A percentile compares a stretch with the other conserved stretches of the same genome.
phyloP scores from a whole-genome alignment of 305 asterid species.

The Solanum hybrid region DNA sequence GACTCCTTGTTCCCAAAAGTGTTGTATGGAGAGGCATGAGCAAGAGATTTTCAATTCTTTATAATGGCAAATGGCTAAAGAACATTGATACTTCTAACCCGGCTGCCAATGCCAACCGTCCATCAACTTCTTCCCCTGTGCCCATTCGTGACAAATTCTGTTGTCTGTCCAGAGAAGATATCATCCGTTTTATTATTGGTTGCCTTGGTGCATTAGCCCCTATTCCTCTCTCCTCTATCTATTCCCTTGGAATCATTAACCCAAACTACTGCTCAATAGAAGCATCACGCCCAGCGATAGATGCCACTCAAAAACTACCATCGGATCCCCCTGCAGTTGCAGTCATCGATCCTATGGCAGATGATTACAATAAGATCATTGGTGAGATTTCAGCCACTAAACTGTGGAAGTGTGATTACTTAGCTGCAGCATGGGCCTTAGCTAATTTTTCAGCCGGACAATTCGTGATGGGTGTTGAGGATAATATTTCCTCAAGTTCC shows the following conservation, averaged over 20 bases:
- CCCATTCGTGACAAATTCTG: constrained; percentile 55
- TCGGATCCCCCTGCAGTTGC: constrained; percentile 79
- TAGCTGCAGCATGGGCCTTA: constrained; percentile 85
- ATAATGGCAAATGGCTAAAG: constrained; percentile 85
- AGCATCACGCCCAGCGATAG: constrained; percentile 59
- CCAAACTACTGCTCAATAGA: constrained; percentile 54
- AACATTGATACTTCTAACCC: constrained; percentile 31
- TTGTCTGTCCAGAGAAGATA: constrained; percentile 89
- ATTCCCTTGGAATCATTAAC: constrained; percentile 61
- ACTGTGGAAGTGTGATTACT: constrained; percentile 81
- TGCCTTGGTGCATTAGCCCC: constrained; percentile 98
- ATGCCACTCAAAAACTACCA: constrained; percentile 45
- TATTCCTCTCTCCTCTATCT: constrained; percentile 73
- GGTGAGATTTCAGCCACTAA: constrained; percentile 84
- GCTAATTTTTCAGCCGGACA: constrained; percentile 83
- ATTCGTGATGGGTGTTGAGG: constrained; percentile 90
- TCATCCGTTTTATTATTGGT: constrained; percentile 81
- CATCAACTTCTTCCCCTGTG: constrained; percentile 48
- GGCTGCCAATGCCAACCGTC: constrained; percentile 29
- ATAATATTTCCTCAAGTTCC: constrained; percentile 37
- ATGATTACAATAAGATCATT: constrained; percentile 47
- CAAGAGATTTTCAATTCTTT: constrained; percentile 84
- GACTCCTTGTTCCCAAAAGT: constrained; percentile 88
- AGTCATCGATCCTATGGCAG: constrained; percentile 56
- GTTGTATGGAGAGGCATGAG: constrained; percentile 85